Percentiles rank a stretch among this genome's conserved stretches.
Conservation (phyloP, 257 asterid genomes). For the Plantago ovata region DNA sequence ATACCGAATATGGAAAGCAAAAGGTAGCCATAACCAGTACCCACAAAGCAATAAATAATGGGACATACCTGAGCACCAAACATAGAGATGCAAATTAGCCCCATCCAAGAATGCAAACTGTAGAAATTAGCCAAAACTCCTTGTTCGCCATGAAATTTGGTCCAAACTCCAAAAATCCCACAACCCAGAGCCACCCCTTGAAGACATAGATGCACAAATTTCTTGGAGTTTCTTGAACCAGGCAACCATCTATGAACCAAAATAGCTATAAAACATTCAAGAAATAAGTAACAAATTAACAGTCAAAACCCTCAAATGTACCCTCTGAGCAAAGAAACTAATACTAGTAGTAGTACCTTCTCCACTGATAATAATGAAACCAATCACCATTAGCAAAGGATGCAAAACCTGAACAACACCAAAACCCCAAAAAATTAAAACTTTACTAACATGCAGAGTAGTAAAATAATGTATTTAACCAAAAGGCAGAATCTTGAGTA, state of each 20-base stretch:
- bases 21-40: neutral
- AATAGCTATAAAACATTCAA: conserved; percentile 46
- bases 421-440: neutral
- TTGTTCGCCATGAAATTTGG: conserved; percentile 67
- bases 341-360: conserved; percentile 48
- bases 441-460: conserved; percentile 8
- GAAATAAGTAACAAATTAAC: neutral
- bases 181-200: conserved; percentile 86
- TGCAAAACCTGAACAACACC: conserved; percentile 59
- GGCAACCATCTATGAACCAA: conserved; percentile 86
- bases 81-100: conserved; percentile 53
- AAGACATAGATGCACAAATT: conserved; percentile 71
- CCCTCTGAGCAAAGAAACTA: neutral
- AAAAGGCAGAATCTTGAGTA: neutral
- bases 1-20: neutral
- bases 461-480: neutral
- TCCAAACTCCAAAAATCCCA: conserved; percentile 91
- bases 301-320: conserved; percentile 6
- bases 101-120: conserved; percentile 98
- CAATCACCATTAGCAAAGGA: conserved; percentile 87
- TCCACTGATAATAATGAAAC: conserved; percentile 81
- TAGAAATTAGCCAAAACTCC: conserved; percentile 83
- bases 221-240: conserved; percentile 80
- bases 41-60: neutral
- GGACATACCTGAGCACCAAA: conserved; percentile 80